Base-by-base conservation (phyloP, 2,329 filamentous ascomycete genomes). In the Cephalotrichum gorgonifer region DNA sequence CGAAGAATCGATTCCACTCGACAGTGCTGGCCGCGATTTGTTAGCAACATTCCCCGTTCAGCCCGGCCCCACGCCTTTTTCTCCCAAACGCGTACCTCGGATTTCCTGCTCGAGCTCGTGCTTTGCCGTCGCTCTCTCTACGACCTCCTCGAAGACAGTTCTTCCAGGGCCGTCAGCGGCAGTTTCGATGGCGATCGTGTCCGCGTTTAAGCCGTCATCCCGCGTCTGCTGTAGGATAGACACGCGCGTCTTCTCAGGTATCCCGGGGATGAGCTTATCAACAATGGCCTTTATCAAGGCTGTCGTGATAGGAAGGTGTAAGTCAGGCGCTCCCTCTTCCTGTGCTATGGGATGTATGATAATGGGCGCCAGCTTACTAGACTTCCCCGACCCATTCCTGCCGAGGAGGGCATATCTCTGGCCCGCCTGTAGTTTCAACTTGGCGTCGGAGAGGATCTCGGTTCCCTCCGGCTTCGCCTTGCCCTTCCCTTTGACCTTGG, bases 331-430 rank as follows among this genome's bases (percentile, higher is more conserved):
- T 26, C 7, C 20, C 28, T 22, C 33, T 5, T 6, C 11, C 26
- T 38, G 22, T 4, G 17, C 25, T 25, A n/a, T 30, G 23, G 43
- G 30, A 33, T 33, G 4, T 33, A 11, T 39, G n/a, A 11, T n/a
- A n/a, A 15, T 23, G 12, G 25, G 22, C 8, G 14, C 27, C 6
- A 14, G 59, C 74, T 62, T 64, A 84, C 81, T 91, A 4, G 86
- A 90, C 60, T 94, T 94, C 6, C 88, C 88, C 2, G 82, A 85
- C 1, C 88, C 88, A 64, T 94, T 94, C 6, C 86, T 75, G 0
- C 88, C 88, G 20, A 91, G 72, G 2, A 94, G 70, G 0, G 86
- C 87, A 70, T 94, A 94, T 52, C 85, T 75, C 43, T 81, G 73
- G 0, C 85, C 83, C 45, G 81, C 78, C 54, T 91, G 86, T 3